phyloP scores from a whole-genome alignment of 2,329 filamentous ascomycete species.

The Fusarium lateritium region DNA sequence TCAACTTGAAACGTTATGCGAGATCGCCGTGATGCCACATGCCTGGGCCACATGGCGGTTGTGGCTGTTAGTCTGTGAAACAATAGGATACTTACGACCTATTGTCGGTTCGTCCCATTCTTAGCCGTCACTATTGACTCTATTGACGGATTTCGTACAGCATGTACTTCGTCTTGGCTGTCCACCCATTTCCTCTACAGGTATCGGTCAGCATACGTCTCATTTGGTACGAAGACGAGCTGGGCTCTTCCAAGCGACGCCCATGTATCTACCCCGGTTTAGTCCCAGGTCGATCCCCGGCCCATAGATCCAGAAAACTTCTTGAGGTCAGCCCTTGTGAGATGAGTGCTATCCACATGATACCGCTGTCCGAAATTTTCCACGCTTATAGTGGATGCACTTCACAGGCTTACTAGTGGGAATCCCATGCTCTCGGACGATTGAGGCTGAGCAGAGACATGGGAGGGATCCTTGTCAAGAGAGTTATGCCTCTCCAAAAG shows the following conservation, averaged over 20 bases:
- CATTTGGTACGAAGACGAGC: neutral
- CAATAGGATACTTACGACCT: slow-evolving; percentile 10
- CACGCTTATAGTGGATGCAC: slow-evolving; percentile 9
- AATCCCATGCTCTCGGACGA: slow-evolving; percentile 15
- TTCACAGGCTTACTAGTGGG: slow-evolving; percentile 7
- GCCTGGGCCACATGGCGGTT: slow-evolving; percentile 10
- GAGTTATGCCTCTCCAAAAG: slow-evolving; percentile 3
- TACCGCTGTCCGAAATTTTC: slow-evolving; percentile 13
- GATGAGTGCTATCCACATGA: slow-evolving; percentile 20
- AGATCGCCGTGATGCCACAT: slow-evolving; percentile 22
- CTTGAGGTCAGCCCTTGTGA: slow-evolving; percentile 35
- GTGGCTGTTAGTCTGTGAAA: slow-evolving; percentile 24
- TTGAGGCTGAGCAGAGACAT: slow-evolving; percentile 38
- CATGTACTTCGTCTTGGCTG: slow-evolving; percentile 1
- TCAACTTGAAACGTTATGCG: slow-evolving; percentile 11
- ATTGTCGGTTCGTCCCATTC: slow-evolving; percentile 34
- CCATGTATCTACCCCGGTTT: slow-evolving; percentile 25
- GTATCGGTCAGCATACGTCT: slow-evolving; percentile 7
- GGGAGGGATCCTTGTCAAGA: slow-evolving; percentile 17
- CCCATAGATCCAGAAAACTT: slow-evolving; percentile 10
- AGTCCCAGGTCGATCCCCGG: slow-evolving; percentile 14
- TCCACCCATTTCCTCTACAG: neutral
- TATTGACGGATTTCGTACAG: slow-evolving; percentile 4
- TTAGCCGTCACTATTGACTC: slow-evolving; percentile 16
- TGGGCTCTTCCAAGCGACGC: slow-evolving; percentile 3